Evolutionary conservation across 2,329 filamentous ascomycete species (phyloP), one percentile per base, ranked within the genome.

Genomic region (Aspergillus fructus): DNA sequence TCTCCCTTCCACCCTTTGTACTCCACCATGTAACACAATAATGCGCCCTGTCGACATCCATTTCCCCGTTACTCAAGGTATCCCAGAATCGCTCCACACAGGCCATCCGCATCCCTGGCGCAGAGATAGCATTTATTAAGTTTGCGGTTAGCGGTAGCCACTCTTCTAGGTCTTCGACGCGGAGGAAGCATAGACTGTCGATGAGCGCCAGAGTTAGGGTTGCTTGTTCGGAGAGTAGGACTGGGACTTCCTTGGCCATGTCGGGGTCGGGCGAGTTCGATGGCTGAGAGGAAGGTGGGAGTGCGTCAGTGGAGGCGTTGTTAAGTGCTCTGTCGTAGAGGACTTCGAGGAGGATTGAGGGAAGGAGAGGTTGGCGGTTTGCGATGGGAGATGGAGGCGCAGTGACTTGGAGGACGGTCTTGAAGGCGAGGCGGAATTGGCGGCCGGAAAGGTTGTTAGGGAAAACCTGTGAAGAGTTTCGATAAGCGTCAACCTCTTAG

Each of bases 21-120:
- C 86, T 89, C 93, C 93, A 96, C 93, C 93, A 97, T 2, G 85
- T 85, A 17, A 96, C 89, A 49, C 89, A 91, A 33, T 89, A 82
- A 41, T 88, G 85, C 6, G 90, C 88, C 59, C 91, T 83, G 70
- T 96, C 90, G 23, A 96, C 88, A 73, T 96, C 92, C 85, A 96
- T 89, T 76, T 96, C 91, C 3, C 91, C 91, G 64, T 83, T 87
- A 41, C 87, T 87, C 9, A 96, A 75, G 3, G 91, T 83, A 57
- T 94, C 87, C 87, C 90, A 92, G 72, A 96, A 89, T 49, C 91
- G 80, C 61, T 85, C 82, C 68, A 87, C 86, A 39, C 87, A 90
- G 2, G 80, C 77, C 47, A 86, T 82, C 43, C 86, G 81, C 78
- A 93, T 85, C 4, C 67, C 72, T 0, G 79, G 74, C 60, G 91